Evolutionary conservation across 169 alveolate genomes (phyloP), one percentile per base, ranked within the genome.

Genomic region (Plasmodium malariae): DNA sequence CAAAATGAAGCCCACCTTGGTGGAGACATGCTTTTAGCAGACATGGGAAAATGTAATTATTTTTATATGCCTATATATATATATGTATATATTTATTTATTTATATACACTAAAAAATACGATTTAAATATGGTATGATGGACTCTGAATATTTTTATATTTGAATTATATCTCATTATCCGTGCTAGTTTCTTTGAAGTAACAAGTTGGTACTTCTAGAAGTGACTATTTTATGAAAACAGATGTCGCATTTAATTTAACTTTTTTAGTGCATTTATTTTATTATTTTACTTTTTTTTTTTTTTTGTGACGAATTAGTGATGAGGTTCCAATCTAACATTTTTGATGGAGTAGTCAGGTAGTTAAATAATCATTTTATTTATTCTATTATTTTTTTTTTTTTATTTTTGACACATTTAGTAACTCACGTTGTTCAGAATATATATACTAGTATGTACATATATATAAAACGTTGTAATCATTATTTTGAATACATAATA

Each of bases 11-110:
- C 94, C 14, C 74, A 76, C 21, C 93, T 94, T 2, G 96, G 96
- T 57, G 98, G 99, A 9, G 99, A 98, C 89, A 92, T 97, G 86
- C 89, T 97, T 51, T 91, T 97, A 73, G 92, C 97, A 45, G 99
- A 98, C 94, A 96, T 98, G 92, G 99, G 99, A 4, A 95, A 96
- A 87, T 97, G 89, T 76, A 60, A 76, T 11, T 21, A 26, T 43
- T 26, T 11, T 49, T 0, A 19, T 45, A 30, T 34, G 67, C 21
- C 17, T 49, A 34, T 26, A n/a, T n/a, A n/a, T n/a, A n/a, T n/a
- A n/a, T n/a, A n/a, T n/a, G n/a, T n/a, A n/a, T n/a, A n/a, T n/a
- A 67, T 67, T 21, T 12, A 40, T 40, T 6, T 40, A 5, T 9
- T 5, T 40, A 6, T 9, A 40, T 40, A 9, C 51, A 40, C 51